Base-by-base conservation (phyloP, 352 stramenopile genomes). In the Peronospora destructor region DNA sequence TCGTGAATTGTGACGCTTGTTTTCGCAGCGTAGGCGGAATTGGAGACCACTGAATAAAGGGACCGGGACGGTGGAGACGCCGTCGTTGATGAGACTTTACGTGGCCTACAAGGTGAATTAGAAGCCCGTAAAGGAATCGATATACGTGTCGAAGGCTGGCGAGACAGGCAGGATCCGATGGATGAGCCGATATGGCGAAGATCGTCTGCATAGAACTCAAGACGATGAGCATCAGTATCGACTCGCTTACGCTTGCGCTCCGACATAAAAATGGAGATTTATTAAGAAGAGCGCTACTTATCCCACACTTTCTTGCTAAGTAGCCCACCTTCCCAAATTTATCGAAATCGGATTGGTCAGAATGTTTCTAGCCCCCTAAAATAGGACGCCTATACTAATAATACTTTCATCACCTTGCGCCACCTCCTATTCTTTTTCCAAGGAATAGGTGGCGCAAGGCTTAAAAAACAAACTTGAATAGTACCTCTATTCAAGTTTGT, bases 21-120 rank as follows among this genome's bases (percentile, higher is more conserved):
- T 41, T 71, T 67, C 0, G 57, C 46, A 6, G 59, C 56, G 30
- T 66, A 66, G 8, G 41, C 36, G 0, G 66, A 35, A 17, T 59
- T 61, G 17, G 66, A 71, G 26, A 70, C 51, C 14, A 79, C 29
- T 4, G 69, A 79, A 37, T 64, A 76, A 35, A 79, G 63, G 34
- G 69, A 71, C 9, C 9, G 32, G 12, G 57, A 54, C 5, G 61
- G 49, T 23, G n/a, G 29, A 23, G 49, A 57, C 5, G 54, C 2
- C 0, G 50, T 41, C 21, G 50, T 45, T 13, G 48, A 35, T 0
- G 32, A 45, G 0, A 6, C 17, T 11, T 45, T 56, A 30, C 23
- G 60, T 7, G 51, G 46, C 47, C 49, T 53, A 10, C 38, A 48
- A 16, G 45, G 12, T 0, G 38, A 44, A 12, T 11, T 38, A 6